These are phyloP conservation scores for Akanthomyces uredinophilus DNA, from an alignment of 2,329 filamentous ascomycete genomes.

Conservation along the genomic window DNA sequence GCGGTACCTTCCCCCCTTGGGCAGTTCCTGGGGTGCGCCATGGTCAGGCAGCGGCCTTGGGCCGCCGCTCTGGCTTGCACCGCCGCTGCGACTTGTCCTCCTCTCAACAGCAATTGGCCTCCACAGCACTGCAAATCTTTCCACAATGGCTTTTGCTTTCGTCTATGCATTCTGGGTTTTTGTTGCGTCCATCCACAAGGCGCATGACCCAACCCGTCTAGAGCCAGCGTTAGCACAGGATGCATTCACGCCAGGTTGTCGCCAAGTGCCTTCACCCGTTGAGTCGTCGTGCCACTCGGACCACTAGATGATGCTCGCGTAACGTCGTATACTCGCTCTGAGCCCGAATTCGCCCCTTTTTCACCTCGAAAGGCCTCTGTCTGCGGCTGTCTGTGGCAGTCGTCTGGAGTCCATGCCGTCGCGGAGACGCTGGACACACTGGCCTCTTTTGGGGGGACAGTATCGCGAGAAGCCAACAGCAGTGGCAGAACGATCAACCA, in stretches of 20 bases:
- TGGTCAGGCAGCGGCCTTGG: not conserved
- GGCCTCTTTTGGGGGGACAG: not conserved
- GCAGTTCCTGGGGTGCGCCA: not conserved
- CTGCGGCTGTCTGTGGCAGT: not conserved
- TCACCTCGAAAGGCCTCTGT: not conserved
- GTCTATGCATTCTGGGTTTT: not conserved
- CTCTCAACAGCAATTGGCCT: not conserved
- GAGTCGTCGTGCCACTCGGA: not conserved
- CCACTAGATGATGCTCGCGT: not conserved
- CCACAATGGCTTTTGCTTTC: not conserved
- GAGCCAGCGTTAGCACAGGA: not conserved
- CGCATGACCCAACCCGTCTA: not conserved
- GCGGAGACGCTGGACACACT: not conserved
- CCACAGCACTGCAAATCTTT: not conserved
- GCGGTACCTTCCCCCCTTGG: not conserved
- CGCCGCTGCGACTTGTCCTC: not conserved
- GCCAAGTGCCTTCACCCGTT: not conserved
- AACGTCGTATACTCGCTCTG: not conserved
- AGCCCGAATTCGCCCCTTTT: not conserved
- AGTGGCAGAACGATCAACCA: not conserved
- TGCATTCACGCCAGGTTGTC: not conserved
- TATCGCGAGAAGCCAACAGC: not conserved
- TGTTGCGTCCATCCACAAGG: not conserved
- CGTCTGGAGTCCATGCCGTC: not conserved
- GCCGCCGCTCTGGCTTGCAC: too few species aligned